Conservation (phyloP, 148 eudicot genomes). For the Salicornia ramosissima region DNA sequence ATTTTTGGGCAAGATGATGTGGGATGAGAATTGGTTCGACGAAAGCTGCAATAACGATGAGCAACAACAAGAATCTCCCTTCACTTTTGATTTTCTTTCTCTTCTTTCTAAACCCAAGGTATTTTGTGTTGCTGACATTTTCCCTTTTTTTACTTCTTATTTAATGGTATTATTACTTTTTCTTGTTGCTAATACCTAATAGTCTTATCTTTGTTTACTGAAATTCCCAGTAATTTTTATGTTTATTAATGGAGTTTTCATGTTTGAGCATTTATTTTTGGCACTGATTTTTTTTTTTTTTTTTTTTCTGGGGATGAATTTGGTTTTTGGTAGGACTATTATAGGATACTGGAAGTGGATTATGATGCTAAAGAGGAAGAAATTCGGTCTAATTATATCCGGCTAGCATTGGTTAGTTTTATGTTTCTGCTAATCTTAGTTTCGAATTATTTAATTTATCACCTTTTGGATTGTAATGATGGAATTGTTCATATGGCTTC, state of each 20-base stretch:
- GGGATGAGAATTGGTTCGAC: constrained; percentile 38
- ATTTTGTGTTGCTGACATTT: neutral
- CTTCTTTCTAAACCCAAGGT: constrained; percentile 70
- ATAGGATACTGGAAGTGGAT: constrained; percentile 74
- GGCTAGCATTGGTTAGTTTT: constrained; percentile 73
- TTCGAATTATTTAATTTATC: neutral
- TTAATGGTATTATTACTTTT: too few relatives aligned
- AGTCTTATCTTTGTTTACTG: neutral
- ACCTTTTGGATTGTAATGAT: too few relatives aligned
- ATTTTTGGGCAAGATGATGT: constrained; percentile 29
- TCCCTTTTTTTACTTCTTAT: neutral
- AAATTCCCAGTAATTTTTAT: neutral
- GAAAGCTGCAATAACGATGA: constrained; percentile 24
- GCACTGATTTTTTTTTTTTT: neutral
- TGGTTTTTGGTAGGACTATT: constrained; percentile 60
- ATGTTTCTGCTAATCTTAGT: neutral
- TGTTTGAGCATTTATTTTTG: neutral
- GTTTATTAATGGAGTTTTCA: constrained; percentile 8
- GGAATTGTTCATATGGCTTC: neutral
- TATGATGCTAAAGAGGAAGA: constrained; percentile 82
- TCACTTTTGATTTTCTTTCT: constrained; percentile 59
- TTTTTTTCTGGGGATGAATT: neutral
- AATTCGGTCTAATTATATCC: constrained; percentile 84
- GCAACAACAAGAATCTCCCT: constrained; percentile 34
- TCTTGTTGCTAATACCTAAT: neutral